These are phyloP conservation scores for Phytopythium montanum DNA, from an alignment of 352 stramenopile species.

Conservation along the genomic window DNA sequence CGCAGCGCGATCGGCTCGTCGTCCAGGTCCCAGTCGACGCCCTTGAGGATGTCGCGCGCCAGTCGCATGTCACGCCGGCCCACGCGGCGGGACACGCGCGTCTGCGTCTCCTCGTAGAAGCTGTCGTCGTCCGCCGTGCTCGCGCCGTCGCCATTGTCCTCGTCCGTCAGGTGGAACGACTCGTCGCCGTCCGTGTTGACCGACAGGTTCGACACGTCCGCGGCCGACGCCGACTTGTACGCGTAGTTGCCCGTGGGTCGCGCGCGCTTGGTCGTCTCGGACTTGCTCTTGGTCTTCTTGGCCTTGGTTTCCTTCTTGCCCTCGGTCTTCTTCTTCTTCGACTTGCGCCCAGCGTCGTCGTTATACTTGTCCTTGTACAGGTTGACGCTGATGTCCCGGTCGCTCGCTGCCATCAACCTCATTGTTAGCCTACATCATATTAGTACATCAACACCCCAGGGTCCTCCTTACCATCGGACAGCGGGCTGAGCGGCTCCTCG, in stretches of 20 bases:
- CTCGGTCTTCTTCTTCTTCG: slow-evolving; percentile 18
- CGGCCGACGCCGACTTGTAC: slow-evolving; percentile 44
- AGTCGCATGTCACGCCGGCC: slow-evolving; percentile 25
- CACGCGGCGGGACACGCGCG: slow-evolving; percentile 16
- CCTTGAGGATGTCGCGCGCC: slow-evolving; percentile 49
- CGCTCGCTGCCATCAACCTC: slow-evolving; percentile 32
- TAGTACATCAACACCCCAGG: not conserved
- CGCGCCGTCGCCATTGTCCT: slow-evolving; percentile 33
- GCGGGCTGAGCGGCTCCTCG: slow-evolving; percentile 51
- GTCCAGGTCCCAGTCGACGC: slow-evolving; percentile 26
- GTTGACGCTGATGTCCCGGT: slow-evolving; percentile 30
- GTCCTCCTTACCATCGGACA: slow-evolving; percentile 53
- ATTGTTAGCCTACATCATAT: not conserved
- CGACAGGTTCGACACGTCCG: slow-evolving; percentile 42
- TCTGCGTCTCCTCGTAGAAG: slow-evolving; percentile 31
- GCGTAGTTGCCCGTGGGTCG: slow-evolving; percentile 36
- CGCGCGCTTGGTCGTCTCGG: slow-evolving; percentile 15
- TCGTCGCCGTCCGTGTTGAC: slow-evolving; percentile 60
- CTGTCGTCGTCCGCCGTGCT: slow-evolving; percentile 46
- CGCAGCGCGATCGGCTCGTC: slow-evolving; percentile 47
- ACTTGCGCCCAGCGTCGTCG: slow-evolving; percentile 20
- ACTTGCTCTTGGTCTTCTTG: slow-evolving; percentile 17
- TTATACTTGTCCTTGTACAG: slow-evolving; percentile 14
- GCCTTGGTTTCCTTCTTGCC: slow-evolving; percentile 19
- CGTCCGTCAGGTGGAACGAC: slow-evolving; percentile 43